Evolutionary conservation across 139 green algal species (phyloP).

Genomic region (Astrephomene gubernaculifera): DNA sequence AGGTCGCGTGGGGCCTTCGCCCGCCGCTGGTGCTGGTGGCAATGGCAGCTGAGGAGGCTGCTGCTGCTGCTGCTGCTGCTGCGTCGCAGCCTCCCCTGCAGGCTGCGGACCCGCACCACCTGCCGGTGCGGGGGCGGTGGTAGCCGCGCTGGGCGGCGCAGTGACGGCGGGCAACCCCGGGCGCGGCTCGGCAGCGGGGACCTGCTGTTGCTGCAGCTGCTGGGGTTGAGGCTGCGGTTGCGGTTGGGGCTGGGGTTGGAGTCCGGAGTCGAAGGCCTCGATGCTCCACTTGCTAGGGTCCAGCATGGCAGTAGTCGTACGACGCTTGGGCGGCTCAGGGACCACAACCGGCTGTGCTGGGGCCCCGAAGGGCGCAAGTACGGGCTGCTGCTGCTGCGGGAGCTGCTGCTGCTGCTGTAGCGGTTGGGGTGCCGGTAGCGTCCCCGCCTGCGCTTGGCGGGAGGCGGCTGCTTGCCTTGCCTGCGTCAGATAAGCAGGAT

Average conservation of each 20-base stretch:
- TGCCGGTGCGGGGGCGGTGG: too few species aligned
- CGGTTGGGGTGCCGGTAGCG: too few species aligned
- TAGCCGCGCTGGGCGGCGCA: background rate
- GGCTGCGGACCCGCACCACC: too few species aligned
- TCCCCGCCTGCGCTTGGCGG: too few species aligned
- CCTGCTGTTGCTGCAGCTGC: background rate
- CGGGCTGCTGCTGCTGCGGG: background rate
- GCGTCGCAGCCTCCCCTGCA: too few species aligned
- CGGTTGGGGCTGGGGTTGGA: background rate
- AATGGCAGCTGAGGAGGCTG: too few species aligned
- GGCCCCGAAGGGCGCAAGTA: background rate
- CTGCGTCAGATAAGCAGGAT: too few species aligned
- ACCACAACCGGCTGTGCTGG: background rate
- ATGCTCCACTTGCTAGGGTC: slow-evolving; percentile 39
- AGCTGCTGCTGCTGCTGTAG: too few species aligned
- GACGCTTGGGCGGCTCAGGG: slow-evolving; percentile 15
- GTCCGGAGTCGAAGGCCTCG: background rate
- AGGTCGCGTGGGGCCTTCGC: background rate
- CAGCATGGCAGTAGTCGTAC: background rate
- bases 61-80: too few species aligned
- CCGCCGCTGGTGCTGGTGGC: background rate
- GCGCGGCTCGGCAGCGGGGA: background rate
- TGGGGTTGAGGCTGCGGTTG: background rate
- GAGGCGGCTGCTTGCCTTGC: too few species aligned
- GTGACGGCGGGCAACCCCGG: background rate